Evolutionary conservation across 2,329 filamentous ascomycete species (phyloP), one percentile per base, ranked within the genome.

Genomic region (Curvularia eragrostidis): DNA sequence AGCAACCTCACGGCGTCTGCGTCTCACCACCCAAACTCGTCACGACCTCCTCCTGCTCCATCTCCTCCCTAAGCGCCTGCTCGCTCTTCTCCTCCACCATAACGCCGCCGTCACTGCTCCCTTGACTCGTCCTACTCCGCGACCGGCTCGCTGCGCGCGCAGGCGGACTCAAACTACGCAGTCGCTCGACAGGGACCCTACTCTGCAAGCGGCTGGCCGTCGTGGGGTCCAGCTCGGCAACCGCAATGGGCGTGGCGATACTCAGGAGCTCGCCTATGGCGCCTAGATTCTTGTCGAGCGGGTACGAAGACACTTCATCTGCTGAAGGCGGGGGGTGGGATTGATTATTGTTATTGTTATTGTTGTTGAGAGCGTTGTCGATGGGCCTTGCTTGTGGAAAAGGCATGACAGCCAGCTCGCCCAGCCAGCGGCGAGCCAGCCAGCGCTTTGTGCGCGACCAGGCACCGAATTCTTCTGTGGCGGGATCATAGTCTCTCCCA

Each of bases 341-440:
- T 24, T 43, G 6, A 39, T 21, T 13, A 23, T 21, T 7, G 47
- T 10, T 10, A n/a, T n/a, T n/a, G 48, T 30, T 8, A 41, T 6
- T 43, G 38, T n/a, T 46, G 52, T 15, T 21, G 5, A n/a, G 43
- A 18, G 23, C 15, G 24, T 32, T 46, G 43, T 2, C 18, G n/a
- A 7, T 18, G 18, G 18, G 12, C 19, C 21, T 39, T 44, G 15
- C 23, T 15, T 19, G 26, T 10, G 36, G 49, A 8, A 42, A 24
- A 4, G 67, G 66, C 56, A 71, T 61, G 8, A 74, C 66, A 3
- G 57, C 19, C 0, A 82, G 71, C 8, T 75, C 60, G 1, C 58
- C 54, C 0, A 82, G 75, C 81, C 81, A 82, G 9, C 77, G 69
- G 4, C 67, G 64, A 0, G 77, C 76, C 0, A 82, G 66, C 30